Percentiles rank a stretch among this genome's conserved stretches.
These are phyloP conservation scores for Ceratocystis variospora DNA, from an alignment of 2,329 filamentous ascomycete genomes.

Conservation along the genomic window DNA sequence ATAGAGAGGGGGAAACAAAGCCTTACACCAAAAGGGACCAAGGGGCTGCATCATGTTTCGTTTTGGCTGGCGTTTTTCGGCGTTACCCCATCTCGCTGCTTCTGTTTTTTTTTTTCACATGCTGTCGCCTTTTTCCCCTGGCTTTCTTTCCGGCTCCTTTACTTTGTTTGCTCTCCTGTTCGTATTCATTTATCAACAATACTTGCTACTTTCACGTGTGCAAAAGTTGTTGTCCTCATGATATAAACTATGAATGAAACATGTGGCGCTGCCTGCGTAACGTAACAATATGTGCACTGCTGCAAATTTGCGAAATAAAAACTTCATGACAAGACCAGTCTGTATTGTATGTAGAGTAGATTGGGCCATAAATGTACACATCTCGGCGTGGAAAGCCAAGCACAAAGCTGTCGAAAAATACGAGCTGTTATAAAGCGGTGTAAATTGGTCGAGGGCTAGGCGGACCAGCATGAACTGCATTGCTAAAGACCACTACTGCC, in stretches of 20 bases:
- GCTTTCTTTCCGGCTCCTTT: constrained; percentile 22
- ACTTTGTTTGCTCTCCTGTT: background rate
- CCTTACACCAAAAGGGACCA: background rate
- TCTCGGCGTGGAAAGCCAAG: no score
- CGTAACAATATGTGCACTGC: no score
- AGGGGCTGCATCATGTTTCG: constrained; percentile 10
- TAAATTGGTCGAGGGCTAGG: background rate
- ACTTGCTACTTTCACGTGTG: background rate
- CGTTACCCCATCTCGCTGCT: constrained; percentile 13
- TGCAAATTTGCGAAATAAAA: no score
- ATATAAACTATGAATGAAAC: no score
- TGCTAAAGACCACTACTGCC: background rate
- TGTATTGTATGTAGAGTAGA: no score
- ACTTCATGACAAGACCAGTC: no score
- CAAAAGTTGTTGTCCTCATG: background rate
- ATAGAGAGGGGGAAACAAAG: constrained; percentile 2
- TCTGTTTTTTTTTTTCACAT: constrained; percentile 11
- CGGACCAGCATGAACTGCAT: background rate
- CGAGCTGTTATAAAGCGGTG: background rate
- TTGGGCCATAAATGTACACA: no score
- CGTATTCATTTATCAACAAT: background rate
- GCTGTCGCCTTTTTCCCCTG: constrained; percentile 18
- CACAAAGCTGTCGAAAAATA: no score
- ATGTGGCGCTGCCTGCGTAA: no score
- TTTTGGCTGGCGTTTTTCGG: constrained; percentile 18